Evolutionary conservation across 2,329 filamentous ascomycete species (phyloP).

Genomic region (Dactylellina parvicollis): DNA sequence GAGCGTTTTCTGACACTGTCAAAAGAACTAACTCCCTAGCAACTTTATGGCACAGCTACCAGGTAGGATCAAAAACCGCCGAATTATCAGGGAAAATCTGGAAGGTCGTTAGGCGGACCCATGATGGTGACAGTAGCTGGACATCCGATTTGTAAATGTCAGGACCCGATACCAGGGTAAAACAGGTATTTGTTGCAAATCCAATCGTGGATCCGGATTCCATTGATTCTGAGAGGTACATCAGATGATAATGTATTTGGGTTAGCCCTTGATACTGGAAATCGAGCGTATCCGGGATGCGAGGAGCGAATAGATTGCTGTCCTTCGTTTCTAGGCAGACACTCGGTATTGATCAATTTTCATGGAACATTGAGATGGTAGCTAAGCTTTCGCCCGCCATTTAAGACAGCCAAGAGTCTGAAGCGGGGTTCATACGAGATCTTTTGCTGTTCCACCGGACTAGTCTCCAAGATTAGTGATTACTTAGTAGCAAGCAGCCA

Average conservation of each 20-base stretch:
- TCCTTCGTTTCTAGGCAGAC: slow-evolving; percentile 9
- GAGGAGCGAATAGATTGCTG: background rate
- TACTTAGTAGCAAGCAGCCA: too few species aligned
- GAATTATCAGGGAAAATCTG: background rate
- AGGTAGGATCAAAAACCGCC: background rate
- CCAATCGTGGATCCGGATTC: slow-evolving; percentile 36
- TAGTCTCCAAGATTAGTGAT: slow-evolving; percentile 6
- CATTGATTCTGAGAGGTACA: background rate
- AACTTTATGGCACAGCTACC: slow-evolving; percentile 21
- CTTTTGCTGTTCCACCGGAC: background rate
- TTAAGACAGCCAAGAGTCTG: background rate
- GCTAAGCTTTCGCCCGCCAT: background rate
- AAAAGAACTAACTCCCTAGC: background rate
- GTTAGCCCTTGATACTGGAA: background rate
- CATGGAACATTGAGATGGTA: background rate
- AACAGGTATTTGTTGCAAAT: background rate
- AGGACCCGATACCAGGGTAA: slow-evolving; percentile 23
- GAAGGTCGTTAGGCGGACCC: slow-evolving; percentile 11
- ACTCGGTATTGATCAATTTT: slow-evolving; percentile 11
- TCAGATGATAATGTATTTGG: background rate
- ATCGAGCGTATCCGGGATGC: slow-evolving; percentile 6
- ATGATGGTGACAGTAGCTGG: background rate
- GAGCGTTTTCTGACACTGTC: background rate
- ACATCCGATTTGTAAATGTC: background rate
- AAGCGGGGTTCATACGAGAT: background rate